Conservation (phyloP, 768 basidiomycete genomes). For the Tylopilus balloui region DNA sequence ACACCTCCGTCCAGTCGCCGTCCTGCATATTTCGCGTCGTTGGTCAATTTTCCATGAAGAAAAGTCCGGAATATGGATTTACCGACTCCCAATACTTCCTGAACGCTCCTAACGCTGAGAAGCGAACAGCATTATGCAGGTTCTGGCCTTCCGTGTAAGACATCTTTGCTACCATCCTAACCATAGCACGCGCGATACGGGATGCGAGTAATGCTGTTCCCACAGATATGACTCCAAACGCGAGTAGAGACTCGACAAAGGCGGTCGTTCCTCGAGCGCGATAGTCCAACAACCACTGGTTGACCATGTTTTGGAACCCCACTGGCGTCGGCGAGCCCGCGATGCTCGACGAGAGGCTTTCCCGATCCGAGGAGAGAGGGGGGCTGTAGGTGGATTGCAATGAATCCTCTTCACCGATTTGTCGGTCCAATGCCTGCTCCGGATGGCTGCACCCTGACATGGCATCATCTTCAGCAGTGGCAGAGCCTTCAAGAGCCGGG, state of each 20-base stretch:
- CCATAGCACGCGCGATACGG: constrained; percentile 12
- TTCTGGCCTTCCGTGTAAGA: constrained; percentile 12
- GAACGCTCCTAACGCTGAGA: constrained; percentile 13
- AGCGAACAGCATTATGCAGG: constrained; percentile 13
- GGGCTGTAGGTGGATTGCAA: not conserved
- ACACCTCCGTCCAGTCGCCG: constrained; percentile 6
- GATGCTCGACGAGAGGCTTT: constrained; percentile 9
- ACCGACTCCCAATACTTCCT: constrained; percentile 15
- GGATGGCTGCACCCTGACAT: not conserved
- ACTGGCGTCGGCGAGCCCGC: not conserved
- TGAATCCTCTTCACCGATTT: not conserved
- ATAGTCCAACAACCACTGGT: constrained; percentile 23
- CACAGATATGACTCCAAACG: constrained; percentile 11
- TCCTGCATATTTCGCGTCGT: constrained; percentile 9
- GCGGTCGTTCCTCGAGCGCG: constrained; percentile 10
- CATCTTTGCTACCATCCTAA: not conserved
- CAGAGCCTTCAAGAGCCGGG: not conserved
- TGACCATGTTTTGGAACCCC: constrained; percentile 14
- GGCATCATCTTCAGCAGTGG: not conserved
- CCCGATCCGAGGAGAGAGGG: constrained; percentile 8
- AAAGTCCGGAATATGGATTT: not conserved
- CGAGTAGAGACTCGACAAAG: constrained; percentile 16
- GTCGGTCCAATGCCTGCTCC: not conserved
- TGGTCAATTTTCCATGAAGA: not conserved
- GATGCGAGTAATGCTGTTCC: constrained; percentile 15